Evolutionary conservation across 495 filamentous ascomycete genomes (phyloP).

Genomic region (Cryomyces antarcticus): DNA sequence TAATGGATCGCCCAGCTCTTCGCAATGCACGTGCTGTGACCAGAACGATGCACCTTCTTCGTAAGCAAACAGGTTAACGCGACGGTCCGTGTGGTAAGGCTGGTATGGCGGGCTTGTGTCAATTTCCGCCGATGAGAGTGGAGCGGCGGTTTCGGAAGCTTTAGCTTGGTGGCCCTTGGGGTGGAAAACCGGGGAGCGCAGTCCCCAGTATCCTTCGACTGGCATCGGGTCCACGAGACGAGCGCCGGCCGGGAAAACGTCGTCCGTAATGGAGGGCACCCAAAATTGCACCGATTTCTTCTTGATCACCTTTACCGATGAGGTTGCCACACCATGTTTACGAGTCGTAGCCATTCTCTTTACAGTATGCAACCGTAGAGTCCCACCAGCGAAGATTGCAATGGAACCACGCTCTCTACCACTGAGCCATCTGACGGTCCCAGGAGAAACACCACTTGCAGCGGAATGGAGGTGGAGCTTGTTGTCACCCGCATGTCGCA

Average conservation of each 20-base stretch:
- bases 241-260: not conserved
- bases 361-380: conserved; percentile 8
- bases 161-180: not conserved
- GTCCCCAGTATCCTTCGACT: not conserved
- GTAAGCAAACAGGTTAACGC: conserved; percentile 8
- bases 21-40: no score
- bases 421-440: conserved; percentile 11
- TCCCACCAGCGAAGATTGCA: conserved; percentile 11
- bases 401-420: conserved; percentile 12
- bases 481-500: conserved; percentile 71
- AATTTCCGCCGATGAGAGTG: conserved; percentile 2
- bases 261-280: not conserved
- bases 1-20: no score
- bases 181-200: not conserved
- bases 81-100: conserved; percentile 10
- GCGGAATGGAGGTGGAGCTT: conserved; percentile 41
- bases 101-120: conserved; percentile 10
- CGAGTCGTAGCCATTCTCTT: not conserved
- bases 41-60: not conserved
- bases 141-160: not conserved
- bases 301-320: not conserved
- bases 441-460: conserved; percentile 5
- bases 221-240: not conserved
- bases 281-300: not conserved
- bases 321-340: not conserved